Base-by-base conservation (phyloP, 345 rosid genomes). In the Luvunga scandens region DNA sequence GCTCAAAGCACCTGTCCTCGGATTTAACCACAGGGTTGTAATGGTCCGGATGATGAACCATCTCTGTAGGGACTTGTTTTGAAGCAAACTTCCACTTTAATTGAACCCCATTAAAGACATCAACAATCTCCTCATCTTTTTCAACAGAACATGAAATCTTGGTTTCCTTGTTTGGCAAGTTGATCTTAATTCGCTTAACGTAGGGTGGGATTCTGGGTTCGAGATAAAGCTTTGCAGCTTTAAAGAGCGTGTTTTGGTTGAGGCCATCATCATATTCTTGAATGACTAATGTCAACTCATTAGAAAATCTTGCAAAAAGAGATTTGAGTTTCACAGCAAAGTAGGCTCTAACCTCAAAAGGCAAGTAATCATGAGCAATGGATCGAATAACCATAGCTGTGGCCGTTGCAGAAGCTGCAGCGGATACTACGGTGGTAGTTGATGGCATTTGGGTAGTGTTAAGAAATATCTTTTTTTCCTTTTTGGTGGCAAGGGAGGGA, bases 361-460 rank as follows among this genome's bases (percentile, higher is more conserved):
- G 90, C 42, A 85, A 8, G 75, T 34, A 75, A 14, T 85, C 87
- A 14, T 6, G 69, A 9, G 77, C 62, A 19, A 84, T 6, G 10
- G 86, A 77, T 27, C 87, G 87, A 66, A 82, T 14, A 25, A 88
- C 39, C 87, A 82, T 75, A 59, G 77, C 83, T 1, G 87, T 75
- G 42, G 87, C 84, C 2, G 83, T 84, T 10, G 74, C 80, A 0
- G 89, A 79, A 71, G 87, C 89, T 22, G 83, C 85, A 10, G 85
- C 80, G 0, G 89, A 84, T 77, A 82, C 38, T 19, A 86, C 18
- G 25, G 81, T 30, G 64, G 69, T 82, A 69, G 83, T 30, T 8
- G 83, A 74, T 42, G 83, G 73, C 25, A 62, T 67, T 70, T 75
- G 81, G 81, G 67, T 59, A 2, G 48, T 36, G 53, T 69, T 13